These are phyloP conservation scores for Penicillium atrosanguineum DNA, from an alignment of 495 filamentous ascomycete genomes.

Conservation along the genomic window DNA sequence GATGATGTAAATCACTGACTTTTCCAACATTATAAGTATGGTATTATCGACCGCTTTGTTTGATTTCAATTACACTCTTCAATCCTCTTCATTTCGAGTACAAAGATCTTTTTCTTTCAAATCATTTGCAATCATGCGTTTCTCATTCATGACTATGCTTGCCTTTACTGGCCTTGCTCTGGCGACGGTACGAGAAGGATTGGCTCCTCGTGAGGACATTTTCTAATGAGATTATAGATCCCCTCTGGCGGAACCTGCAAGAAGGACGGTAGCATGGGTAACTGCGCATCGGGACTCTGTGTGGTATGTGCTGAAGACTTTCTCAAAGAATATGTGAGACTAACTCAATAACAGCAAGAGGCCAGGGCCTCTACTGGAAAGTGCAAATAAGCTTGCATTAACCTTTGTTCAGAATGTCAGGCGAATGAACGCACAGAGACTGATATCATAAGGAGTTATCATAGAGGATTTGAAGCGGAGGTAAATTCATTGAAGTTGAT, in stretches of 20 bases:
- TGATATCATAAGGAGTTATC: too few species aligned
- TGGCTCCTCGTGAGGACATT: too few species aligned
- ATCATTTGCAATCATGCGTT: conserved; percentile 4
- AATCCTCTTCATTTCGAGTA: too few species aligned
- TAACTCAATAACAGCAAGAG: conserved; percentile 5
- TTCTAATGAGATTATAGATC: conserved; percentile 1
- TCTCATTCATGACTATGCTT: conserved; percentile 5
- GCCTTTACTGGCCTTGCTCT: conserved; percentile 7
- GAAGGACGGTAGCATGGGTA: conserved; percentile 14
- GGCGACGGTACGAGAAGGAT: not conserved
- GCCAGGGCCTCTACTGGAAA: conserved; percentile 3
- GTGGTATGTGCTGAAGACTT: conserved; percentile 1
- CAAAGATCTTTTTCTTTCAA: too few species aligned
- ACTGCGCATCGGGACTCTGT: conserved; percentile 8
- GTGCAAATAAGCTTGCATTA: conserved; percentile 7
- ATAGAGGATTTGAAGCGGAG: too few species aligned
- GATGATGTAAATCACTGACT: too few species aligned
- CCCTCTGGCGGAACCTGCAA: conserved; percentile 9
- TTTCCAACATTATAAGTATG: too few species aligned
- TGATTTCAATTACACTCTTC: too few species aligned
- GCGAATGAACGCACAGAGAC: too few species aligned
- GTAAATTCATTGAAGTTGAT: too few species aligned
- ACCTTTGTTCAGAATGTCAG: too few species aligned
- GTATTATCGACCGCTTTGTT: too few species aligned
- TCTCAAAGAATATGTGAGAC: not conserved